Percentiles rank a stretch among this genome's conserved stretches.
Evolutionary conservation across 495 filamentous ascomycete species (phyloP).

Genomic region (Lasiosphaeria miniovina): DNA sequence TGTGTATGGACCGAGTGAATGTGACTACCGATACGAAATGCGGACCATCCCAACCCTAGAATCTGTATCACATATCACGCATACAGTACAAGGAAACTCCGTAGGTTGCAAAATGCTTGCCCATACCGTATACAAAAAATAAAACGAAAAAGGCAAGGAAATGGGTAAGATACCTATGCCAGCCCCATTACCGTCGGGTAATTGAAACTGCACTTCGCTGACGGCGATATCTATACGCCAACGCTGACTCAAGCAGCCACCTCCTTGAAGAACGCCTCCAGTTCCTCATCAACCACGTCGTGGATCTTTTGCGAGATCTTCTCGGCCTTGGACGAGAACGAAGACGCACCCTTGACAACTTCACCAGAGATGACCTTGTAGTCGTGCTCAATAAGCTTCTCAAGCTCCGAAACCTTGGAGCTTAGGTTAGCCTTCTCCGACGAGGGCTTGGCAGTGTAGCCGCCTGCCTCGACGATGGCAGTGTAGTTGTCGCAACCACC

Average conservation of each 20-base stretch:
- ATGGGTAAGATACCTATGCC: slow-evolving; percentile 14
- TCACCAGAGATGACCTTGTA: slow-evolving; percentile 53
- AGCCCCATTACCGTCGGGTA: slow-evolving; percentile 21
- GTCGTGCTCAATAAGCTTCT: slow-evolving; percentile 60
- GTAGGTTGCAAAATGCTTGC: slow-evolving; percentile 22
- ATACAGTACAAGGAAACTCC: slow-evolving; percentile 43
- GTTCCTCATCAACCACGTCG: slow-evolving; percentile 58
- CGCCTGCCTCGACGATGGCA: slow-evolving; percentile 71
- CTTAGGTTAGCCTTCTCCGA: slow-evolving; percentile 26
- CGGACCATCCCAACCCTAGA: slow-evolving; percentile 17
- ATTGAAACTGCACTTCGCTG: slow-evolving; percentile 17
- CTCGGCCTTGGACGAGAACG: slow-evolving; percentile 45
- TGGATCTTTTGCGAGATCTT: slow-evolving; percentile 53
- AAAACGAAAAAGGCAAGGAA: slow-evolving; percentile 2
- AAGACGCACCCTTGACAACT: slow-evolving; percentile 46
- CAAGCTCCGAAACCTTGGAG: slow-evolving; percentile 47
- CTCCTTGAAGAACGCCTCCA: slow-evolving; percentile 67
- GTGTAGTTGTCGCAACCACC: slow-evolving; percentile 89
- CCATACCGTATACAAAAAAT: slow-evolving; percentile 28
- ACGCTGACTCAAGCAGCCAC: slow-evolving; percentile 37
- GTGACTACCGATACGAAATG: slow-evolving; percentile 24
- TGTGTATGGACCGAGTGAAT: slow-evolving; percentile 11
- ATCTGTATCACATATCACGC: slow-evolving; percentile 26
- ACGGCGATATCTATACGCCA: slow-evolving; percentile 6
- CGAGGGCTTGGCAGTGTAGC: slow-evolving; percentile 47